These are phyloP conservation scores for Chlamydomonas incerta DNA, from an alignment of 139 green algal genomes.

Conservation along the genomic window DNA sequence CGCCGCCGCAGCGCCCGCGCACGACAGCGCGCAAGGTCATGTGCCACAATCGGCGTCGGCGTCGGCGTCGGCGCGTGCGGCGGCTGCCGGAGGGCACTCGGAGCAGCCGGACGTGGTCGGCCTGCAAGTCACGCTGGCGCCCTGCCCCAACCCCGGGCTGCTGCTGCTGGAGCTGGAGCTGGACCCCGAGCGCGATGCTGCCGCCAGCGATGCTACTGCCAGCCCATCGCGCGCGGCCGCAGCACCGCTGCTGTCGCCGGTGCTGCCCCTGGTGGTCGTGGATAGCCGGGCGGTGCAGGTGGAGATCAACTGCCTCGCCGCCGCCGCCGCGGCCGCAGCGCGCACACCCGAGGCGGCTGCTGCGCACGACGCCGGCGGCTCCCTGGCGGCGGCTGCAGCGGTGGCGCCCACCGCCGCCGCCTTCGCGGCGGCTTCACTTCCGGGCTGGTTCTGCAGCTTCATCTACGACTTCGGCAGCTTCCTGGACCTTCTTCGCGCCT, in stretches of 20 bases:
- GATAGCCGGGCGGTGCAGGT: background rate
- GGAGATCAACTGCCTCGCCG: background rate
- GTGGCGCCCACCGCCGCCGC: background rate
- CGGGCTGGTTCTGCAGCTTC: background rate
- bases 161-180: constrained; percentile 25
- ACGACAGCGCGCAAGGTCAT: too few relatives aligned
- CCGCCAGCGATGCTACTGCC: too few relatives aligned
- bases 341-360: background rate
- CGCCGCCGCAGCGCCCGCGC: too few relatives aligned
- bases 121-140: background rate
- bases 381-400: background rate
- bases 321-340: background rate
- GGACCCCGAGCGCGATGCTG: background rate
- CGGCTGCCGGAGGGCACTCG: too few relatives aligned
- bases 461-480: constrained; percentile 27
- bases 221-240: background rate
- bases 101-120: background rate
- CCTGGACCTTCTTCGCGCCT: background rate
- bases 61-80: too few relatives aligned
- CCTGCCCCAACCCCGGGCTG: background rate
- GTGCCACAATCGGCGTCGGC: too few relatives aligned
- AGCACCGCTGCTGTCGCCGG: background rate
- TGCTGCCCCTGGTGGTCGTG: constrained; percentile 3
- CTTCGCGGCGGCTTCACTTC: background rate
- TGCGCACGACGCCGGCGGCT: too few relatives aligned